Percentiles rank a stretch among this genome's conserved stretches.
These are phyloP conservation scores for Colletotrichum sp. DNA, from an alignment of 2,329 filamentous ascomycete species.

Conservation along the genomic window DNA sequence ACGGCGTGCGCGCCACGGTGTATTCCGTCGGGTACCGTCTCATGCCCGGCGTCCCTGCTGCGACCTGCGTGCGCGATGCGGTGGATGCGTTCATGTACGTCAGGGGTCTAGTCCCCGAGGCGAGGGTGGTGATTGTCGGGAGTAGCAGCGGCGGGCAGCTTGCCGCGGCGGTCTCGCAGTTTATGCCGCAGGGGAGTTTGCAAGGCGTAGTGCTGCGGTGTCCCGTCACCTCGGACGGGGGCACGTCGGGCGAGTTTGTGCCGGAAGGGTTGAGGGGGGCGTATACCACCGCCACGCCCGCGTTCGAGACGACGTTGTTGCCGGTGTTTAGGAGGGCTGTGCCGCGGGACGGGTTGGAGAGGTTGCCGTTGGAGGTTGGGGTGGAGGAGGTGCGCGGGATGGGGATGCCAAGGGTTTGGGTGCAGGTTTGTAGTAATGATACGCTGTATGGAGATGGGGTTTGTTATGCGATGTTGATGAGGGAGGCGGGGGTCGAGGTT, in stretches of 20 bases:
- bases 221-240: slow-evolving; percentile 52
- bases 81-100: slow-evolving; percentile 38
- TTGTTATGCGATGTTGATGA: slow-evolving; percentile 51
- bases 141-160: slow-evolving; percentile 55
- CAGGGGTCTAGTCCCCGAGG: slow-evolving; percentile 2
- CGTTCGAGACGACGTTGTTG: slow-evolving; percentile 40
- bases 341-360: slow-evolving; percentile 43
- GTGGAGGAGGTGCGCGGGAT: slow-evolving; percentile 32
- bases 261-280: slow-evolving; percentile 35
- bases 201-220: slow-evolving; percentile 50
- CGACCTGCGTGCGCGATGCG: slow-evolving; percentile 46
- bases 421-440: slow-evolving; percentile 57
- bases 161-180: slow-evolving; percentile 47
- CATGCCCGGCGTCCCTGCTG: slow-evolving; percentile 42
- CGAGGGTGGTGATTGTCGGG: slow-evolving; percentile 41
- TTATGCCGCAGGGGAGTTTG: slow-evolving; percentile 27
- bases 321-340: slow-evolving; percentile 35
- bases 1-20: slow-evolving; percentile 34
- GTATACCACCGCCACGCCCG: slow-evolving; percentile 43
- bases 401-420: slow-evolving; percentile 46
- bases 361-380: slow-evolving; percentile 45
- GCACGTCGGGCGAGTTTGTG: slow-evolving; percentile 38
- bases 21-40: slow-evolving; percentile 53
- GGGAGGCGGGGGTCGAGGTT: slow-evolving; percentile 32
- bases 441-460: slow-evolving; percentile 55